phyloP scores from a whole-genome alignment of 306 rosid species.

The Pachyrhizus erosus region DNA sequence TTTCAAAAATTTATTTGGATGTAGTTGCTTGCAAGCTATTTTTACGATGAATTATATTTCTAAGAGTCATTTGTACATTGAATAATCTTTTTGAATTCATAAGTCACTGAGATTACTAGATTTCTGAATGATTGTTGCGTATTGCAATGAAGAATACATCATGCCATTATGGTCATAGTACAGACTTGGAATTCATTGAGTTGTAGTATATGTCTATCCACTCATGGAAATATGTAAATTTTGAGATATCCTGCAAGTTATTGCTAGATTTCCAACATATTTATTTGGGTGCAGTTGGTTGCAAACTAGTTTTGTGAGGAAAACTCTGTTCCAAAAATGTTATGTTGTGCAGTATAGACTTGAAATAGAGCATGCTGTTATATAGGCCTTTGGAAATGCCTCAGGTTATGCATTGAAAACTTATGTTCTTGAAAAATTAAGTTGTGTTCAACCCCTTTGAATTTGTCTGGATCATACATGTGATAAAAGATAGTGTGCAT shows the following conservation, averaged over 20 bases:
- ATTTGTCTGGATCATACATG: background rate
- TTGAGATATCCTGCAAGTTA: background rate
- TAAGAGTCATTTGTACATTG: background rate
- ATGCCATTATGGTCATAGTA: background rate
- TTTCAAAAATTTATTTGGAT: background rate
- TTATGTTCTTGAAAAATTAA: background rate
- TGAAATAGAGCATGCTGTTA: too few species aligned
- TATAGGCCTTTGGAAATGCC: too few species aligned
- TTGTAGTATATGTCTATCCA: background rate
- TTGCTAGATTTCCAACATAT: background rate
- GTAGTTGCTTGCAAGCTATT: background rate
- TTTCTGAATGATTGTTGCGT: background rate
- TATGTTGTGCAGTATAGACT: too few species aligned
- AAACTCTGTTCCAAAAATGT: background rate
- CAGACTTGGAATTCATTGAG: background rate
- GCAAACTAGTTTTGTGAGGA: background rate
- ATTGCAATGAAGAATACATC: slow-evolving; percentile 7
- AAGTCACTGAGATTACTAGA: background rate
- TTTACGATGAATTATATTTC: background rate
- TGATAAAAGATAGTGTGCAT: background rate
- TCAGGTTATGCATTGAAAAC: too few species aligned
- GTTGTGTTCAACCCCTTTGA: background rate
- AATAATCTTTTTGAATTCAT: background rate
- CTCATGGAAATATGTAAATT: background rate
- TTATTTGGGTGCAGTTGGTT: background rate